Evolutionary conservation across 2,329 filamentous ascomycete genomes (phyloP), one percentile per base, ranked within the genome.

Genomic region (Penicillium hesseltinei): DNA sequence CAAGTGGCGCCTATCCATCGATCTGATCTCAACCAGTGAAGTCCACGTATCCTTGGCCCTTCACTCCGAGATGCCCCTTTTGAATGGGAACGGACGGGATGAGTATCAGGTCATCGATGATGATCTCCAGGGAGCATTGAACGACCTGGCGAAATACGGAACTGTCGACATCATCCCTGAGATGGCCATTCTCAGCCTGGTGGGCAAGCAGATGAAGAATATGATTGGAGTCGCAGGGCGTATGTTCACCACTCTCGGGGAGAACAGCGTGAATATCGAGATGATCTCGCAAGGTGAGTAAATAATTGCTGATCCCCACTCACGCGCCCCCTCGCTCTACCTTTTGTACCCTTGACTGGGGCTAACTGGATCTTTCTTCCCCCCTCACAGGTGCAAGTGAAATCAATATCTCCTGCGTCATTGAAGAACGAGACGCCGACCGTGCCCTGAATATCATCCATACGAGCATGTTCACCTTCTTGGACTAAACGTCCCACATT

Each of bases 321-420:
- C 50, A 44, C 56, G 51, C 50, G 23, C 47, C 23, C 53, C 46
- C 43, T 25, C 49, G 38, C 49, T 43, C 27, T 49, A 38, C 55
- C 38, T 48, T 48, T 44, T 36, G 46, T 49, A 38, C 51, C 44
- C 51, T 46, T 39, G 46, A 64, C 52, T 59, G 44, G 31, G 42
- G 38, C 63, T 65, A 51, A 66, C 51, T 42, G 25, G 27, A 47
- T 61, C 40, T 59, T 60, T 39, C n/a, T 55, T 51, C 50, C 53
- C 51, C 56, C 56, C 60, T 60, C 65, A 25, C 65, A 96, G 92
- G 92, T 69, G 94, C 94, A 27, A 97, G 92, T 73, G 94, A 99
- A 80, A 99, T 99, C 77, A 99, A 97, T 75, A 99, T 99, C 59
- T 96, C 92, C 11, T 99, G 94, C 71, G 94, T 99, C 45, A 96